Base-by-base conservation (phyloP, 768 basidiomycete genomes). In the Hygrophorus russula region DNA sequence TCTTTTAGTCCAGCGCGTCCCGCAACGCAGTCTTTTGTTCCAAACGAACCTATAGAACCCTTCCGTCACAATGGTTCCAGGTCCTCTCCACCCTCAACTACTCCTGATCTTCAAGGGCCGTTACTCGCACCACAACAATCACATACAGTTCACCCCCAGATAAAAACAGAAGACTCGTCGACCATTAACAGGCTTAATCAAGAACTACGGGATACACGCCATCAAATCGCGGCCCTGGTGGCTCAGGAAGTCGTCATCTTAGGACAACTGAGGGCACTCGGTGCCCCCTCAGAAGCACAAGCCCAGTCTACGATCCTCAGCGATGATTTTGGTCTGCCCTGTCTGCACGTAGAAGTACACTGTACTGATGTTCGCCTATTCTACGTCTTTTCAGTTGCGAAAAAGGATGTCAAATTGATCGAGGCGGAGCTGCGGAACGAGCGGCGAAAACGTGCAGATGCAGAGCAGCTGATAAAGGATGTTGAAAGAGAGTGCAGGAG, bases 401-500 rank as follows among this genome's bases (percentile, higher is more conserved):
- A 56, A 36, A 46, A 43, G 6, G 58, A 54, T n/a, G 33, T 68
- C 14, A 30, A 47, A 17, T 48, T 52, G 18, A 42, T 70, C 1
- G 59, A 69, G 41, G 39, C 36, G 4, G 61, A 72, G 24, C 45
- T 76, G 17, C 56, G 41, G 20, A 47, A 49, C 2, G 73, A 74
- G 55, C 59, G 59, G 11, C 48, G 48, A 35, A 52, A 49, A 41
- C 56, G 73, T 29, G 28, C 56, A n/a, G 65, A 66, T 44, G 67
- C 66, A 2, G 78, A 79, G 47, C 56, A 52, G 10, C 56, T 59
- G 11, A 49, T 78, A 46, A 52, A 49, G 37, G 76, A 77, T 15
- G 59, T 80, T 12, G 59, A 68, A 47, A 58, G 64, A 36, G 78
- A 80, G 53, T 67, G 68, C 41, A 59, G 56, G 41, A 54, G 62